These are phyloP conservation scores for Fereydounia khargensis DNA, from an alignment of 1,284 basidiomycete species.

Conservation along the genomic window DNA sequence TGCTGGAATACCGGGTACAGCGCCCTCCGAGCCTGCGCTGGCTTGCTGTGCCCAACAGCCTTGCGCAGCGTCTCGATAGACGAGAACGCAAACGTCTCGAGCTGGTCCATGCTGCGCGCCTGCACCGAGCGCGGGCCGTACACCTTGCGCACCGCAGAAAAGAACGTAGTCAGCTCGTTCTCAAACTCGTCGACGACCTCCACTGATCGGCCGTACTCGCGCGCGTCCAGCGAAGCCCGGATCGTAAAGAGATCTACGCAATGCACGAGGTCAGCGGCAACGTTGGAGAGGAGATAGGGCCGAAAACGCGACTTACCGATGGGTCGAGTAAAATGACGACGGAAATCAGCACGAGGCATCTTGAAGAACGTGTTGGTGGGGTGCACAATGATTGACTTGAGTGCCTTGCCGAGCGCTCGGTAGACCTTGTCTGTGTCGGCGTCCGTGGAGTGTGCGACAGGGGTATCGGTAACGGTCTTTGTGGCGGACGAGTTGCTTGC, in stretches of 20 bases:
- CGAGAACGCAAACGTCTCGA: conserved; percentile 24
- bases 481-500: neutral
- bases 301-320: too few species aligned
- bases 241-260: conserved; percentile 31
- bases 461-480: conserved; percentile 1
- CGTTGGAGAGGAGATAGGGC: too few species aligned
- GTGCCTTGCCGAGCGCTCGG: conserved; percentile 24
- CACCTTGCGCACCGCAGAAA: conserved; percentile 21
- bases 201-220: conserved; percentile 23
- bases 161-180: conserved; percentile 24
- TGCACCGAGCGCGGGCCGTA: conserved; percentile 26
- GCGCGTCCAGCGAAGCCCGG: conserved; percentile 15
- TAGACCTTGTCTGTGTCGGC: conserved; percentile 22
- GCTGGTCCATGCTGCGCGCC: conserved; percentile 27
- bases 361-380: conserved; percentile 27
- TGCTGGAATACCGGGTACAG: too few species aligned
- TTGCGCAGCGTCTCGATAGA: too few species aligned
- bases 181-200: conserved; percentile 32
- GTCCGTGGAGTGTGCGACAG: conserved; percentile 5
- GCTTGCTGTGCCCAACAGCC: too few species aligned
- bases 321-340: too few species aligned
- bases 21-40: too few species aligned
- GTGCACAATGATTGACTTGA: conserved; percentile 27
- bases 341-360: too few species aligned
- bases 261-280: too few species aligned